phyloP scores from a whole-genome alignment of 306 rosid genomes.

The Vigna hirtella region DNA sequence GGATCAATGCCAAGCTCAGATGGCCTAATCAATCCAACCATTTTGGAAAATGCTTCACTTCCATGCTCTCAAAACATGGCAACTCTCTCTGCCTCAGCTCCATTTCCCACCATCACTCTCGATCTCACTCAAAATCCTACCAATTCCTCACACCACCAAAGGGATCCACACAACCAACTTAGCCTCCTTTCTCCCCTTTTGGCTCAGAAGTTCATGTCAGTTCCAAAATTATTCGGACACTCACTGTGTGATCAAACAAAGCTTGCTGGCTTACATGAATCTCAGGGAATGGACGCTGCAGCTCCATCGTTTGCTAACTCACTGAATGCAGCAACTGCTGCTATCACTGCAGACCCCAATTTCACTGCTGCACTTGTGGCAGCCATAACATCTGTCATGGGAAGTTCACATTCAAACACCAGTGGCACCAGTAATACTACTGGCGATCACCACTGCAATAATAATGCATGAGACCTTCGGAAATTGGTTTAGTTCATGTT shows the following conservation, averaged over 20 bases:
- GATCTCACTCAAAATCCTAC: slow-evolving; percentile 59
- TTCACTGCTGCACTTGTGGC: slow-evolving; percentile 72
- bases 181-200: slow-evolving; percentile 35
- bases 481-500: not conserved
- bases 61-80: slow-evolving; percentile 56
- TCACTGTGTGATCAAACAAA: slow-evolving; percentile 37
- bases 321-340: slow-evolving; percentile 59
- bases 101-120: slow-evolving; percentile 78
- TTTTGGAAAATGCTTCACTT: slow-evolving; percentile 49
- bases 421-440: slow-evolving; percentile 12
- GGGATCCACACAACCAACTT: slow-evolving; percentile 10
- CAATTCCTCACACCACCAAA: slow-evolving; percentile 24
- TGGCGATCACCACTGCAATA: slow-evolving; percentile 39
- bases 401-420: slow-evolving; percentile 46
- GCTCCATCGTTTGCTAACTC: slow-evolving; percentile 48
- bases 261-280: slow-evolving; percentile 35
- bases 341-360: slow-evolving; percentile 66
- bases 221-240: slow-evolving; percentile 36
- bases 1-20: slow-evolving; percentile 72
- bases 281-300: slow-evolving; percentile 41
- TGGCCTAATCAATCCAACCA: slow-evolving; percentile 45
- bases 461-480: slow-evolving; percentile 31
- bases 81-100: slow-evolving; percentile 75
- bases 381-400: slow-evolving; percentile 63
- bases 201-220: slow-evolving; percentile 32